These are phyloP conservation scores for Fraxinus americana DNA, from an alignment of 257 asterid genomes.

Conservation along the genomic window DNA sequence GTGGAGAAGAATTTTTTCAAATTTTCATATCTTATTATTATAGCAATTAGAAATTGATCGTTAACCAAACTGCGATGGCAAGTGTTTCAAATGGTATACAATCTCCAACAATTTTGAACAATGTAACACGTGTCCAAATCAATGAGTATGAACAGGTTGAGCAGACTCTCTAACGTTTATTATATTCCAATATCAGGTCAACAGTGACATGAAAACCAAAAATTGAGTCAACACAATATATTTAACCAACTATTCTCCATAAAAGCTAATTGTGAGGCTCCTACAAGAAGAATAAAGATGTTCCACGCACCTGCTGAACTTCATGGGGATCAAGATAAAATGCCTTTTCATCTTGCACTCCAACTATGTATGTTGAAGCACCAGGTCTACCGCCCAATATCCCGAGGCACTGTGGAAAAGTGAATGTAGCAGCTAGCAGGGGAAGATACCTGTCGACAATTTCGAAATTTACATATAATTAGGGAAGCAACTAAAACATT, in stretches of 20 bases:
- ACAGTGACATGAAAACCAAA: neutral
- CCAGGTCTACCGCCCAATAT: conserved; percentile 96
- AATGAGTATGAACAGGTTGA: neutral
- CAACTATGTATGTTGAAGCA: conserved; percentile 87
- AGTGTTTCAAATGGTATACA: neutral
- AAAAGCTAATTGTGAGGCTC: conserved; percentile 18
- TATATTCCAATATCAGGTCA: no score
- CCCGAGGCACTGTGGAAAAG: conserved; percentile 95
- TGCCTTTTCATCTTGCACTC: conserved; percentile 95
- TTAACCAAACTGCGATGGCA: conserved; percentile 1
- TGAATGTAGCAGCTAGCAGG: conserved; percentile 71
- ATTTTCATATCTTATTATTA: no score
- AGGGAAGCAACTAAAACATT: conserved; percentile 3
- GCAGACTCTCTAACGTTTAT: neutral
- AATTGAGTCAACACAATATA: neutral
- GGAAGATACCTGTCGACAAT: conserved; percentile 73
- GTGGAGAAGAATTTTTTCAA: neutral
- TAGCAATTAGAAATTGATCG: no score
- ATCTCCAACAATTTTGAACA: neutral
- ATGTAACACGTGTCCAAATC: neutral
- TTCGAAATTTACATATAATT: neutral
- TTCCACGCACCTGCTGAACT: conserved; percentile 75
- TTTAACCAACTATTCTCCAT: conserved; percentile 17
- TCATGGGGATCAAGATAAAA: conserved; percentile 96
- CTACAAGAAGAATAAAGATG: conserved; percentile 6